Conservation (phyloP, 768 basidiomycete genomes). For the Boletus vinaceobasis region DNA sequence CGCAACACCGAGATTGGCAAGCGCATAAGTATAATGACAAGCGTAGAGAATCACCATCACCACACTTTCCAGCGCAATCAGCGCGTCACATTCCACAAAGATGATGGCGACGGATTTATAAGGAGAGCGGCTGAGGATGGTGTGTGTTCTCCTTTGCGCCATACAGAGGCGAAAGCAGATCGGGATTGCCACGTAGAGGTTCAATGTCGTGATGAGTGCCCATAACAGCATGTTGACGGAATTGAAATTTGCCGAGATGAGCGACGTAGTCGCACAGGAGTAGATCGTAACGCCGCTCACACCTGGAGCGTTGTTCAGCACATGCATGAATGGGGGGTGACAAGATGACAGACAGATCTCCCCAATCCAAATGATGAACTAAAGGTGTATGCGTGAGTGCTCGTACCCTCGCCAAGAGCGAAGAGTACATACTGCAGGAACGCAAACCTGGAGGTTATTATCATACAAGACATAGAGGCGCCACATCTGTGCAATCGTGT, state of each 20-base stretch:
- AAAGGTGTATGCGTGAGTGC: background rate
- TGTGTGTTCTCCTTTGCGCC: conserved; percentile 6
- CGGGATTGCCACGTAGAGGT: conserved; percentile 13
- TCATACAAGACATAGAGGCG: conserved; percentile 23
- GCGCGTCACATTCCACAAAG: conserved; percentile 18
- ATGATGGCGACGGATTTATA: conserved; percentile 15
- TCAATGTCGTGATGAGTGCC: conserved; percentile 10
- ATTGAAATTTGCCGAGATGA: background rate
- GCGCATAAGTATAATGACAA: background rate
- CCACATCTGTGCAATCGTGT: conserved; percentile 13
- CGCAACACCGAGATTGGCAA: conserved; percentile 7
- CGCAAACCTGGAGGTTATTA: conserved; percentile 6
- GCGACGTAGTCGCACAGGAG: background rate
- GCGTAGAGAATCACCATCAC: conserved; percentile 11
- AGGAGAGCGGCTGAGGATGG: conserved; percentile 1
- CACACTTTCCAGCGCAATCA: conserved; percentile 6
- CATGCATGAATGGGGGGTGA: background rate
- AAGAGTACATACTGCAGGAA: conserved; percentile 15
- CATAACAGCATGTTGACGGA: conserved; percentile 5
- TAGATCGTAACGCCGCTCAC: background rate
- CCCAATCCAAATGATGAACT: conserved; percentile 20
- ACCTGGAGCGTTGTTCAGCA: conserved; percentile 7
- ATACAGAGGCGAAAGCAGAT: conserved; percentile 16
- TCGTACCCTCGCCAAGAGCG: background rate
- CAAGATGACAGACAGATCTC: conserved; percentile 13